These are phyloP conservation scores for Eucalyptus viminalis DNA, from an alignment of 345 rosid species.

Conservation along the genomic window DNA sequence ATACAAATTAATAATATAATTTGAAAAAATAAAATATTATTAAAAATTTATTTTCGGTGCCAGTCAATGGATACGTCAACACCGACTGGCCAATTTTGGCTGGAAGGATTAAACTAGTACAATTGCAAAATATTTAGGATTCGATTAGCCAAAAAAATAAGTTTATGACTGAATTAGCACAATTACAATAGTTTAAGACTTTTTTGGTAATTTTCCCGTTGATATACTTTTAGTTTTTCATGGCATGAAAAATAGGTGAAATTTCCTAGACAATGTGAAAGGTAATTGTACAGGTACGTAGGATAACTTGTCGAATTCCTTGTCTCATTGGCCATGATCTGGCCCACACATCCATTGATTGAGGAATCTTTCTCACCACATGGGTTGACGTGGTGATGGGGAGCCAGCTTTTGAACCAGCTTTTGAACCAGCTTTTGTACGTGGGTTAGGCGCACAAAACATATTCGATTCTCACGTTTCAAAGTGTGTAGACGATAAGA, in stretches of 20 bases:
- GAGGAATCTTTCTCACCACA: neutral
- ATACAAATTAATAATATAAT: too few species aligned
- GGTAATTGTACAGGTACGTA: neutral
- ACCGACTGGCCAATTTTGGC: too few species aligned
- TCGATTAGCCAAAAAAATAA: too few species aligned
- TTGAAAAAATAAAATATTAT: too few species aligned
- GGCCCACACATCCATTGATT: neutral
- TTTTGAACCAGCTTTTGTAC: neutral
- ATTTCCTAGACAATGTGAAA: neutral
- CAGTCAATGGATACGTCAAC: fast-evolving
- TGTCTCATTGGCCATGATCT: neutral
- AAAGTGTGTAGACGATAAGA: too few species aligned
- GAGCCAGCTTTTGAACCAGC: neutral
- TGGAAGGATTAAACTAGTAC: too few species aligned
- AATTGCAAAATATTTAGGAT: too few species aligned
- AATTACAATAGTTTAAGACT: too few species aligned
- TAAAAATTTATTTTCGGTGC: too few species aligned
- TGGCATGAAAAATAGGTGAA: neutral
- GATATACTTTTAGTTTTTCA: neutral
- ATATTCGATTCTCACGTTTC: neutral
- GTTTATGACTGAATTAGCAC: fast-evolving
- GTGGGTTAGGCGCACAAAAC: neutral
- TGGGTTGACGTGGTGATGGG: neutral
- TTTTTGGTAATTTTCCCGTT: too few species aligned
- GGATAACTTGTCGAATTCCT: neutral